Base-by-base conservation (phyloP, 441 rosid genomes). In the Gossypium gossypioides region DNA sequence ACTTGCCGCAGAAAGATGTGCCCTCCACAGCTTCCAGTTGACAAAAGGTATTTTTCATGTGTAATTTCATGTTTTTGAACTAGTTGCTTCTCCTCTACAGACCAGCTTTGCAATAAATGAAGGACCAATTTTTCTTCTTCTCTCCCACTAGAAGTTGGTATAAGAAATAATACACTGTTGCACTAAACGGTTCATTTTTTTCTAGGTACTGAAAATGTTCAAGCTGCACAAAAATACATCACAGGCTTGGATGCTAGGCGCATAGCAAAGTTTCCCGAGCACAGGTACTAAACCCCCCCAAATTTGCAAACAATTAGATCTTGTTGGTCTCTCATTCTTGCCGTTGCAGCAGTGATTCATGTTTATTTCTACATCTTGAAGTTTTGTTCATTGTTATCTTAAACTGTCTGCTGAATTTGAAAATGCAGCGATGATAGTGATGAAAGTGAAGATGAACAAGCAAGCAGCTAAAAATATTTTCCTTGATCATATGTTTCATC, bases 171-270 rank as follows among this genome's bases (percentile, higher is more conserved):
- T 13, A 51, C 3, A 1, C 32, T 46, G 51, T 32, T 24, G 18
- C 24, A 68, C 71, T 68, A 52, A 52, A 21, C 22, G 50, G 61
- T 52, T 18, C 3, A 65, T 19, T 42, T 42, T 42, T 73, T 46
- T 77, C 3, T 86, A 95, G 98, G 96, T 52, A 21, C 85, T 0
- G 99, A 96, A 77, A 79, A 85, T 80, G 85, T 96, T 80, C 96
- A 88, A 80, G 87, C 88, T 29, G 91, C 97, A 46, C 98, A 96
- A 74, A 96, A 89, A 77, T 96, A 84, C 68, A 96, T 96, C 22
- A 90, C 97, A 8, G 98, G 99, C 73, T 83, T 96, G 85, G 99
- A 93, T 79, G 98, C 99, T 24, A 90, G 98, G 77, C 85, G 97
- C 62, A 85, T 96, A 66, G 74, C 99, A 21, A 96, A 93, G 81